Evolutionary conservation across 345 rosid species (phyloP), one percentile per base, ranked within the genome.

Genomic region (Isatis tinctoria): DNA sequence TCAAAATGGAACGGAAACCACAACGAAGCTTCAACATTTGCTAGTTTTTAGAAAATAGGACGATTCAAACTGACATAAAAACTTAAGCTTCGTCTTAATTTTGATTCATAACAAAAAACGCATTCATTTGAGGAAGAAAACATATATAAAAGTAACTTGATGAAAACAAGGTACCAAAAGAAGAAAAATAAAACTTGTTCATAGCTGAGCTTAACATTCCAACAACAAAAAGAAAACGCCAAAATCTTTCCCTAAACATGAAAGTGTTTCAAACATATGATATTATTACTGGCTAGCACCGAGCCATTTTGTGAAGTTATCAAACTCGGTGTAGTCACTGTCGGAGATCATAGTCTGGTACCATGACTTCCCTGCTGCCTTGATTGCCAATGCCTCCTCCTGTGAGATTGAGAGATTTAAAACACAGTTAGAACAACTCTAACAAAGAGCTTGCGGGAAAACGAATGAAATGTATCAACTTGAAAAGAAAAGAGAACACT

Each of bases 301-400:
- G 20, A 91, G 85, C 97, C 97, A 91, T 64, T 92, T 92, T 3
- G 89, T 67, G 86, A 92, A 92, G 81, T 81, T 85, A 22, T 92
- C 97, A 8, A 91, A 91, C 85, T 90, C 96, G 0, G 97, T 87
- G 82, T 88, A 95, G 60, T 95, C 99, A 40, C 93, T 83, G 80
- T 95, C 99, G 0, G 97, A 90, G 18, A 92, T 88, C 99, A 95
- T 95, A 0, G 98, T 92, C 74, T 85, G 74, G 65, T 92, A 92
- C 97, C 97, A 95, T 27, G 97, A 87, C 81, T 90, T 92, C 8
- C 99, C 98, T 3, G 98, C 98, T 7, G 91, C 80, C 84, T 62
- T 90, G 72, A 88, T 79, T 1, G 91, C 88, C 30, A 85, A 47
- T 0, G 92, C 91, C 71, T 88, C 98, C 89, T 95, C 99, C 99